Evolutionary conservation across 805 yeast genomes (phyloP).

Genomic region (Metschnikowia colocasiae): DNA sequence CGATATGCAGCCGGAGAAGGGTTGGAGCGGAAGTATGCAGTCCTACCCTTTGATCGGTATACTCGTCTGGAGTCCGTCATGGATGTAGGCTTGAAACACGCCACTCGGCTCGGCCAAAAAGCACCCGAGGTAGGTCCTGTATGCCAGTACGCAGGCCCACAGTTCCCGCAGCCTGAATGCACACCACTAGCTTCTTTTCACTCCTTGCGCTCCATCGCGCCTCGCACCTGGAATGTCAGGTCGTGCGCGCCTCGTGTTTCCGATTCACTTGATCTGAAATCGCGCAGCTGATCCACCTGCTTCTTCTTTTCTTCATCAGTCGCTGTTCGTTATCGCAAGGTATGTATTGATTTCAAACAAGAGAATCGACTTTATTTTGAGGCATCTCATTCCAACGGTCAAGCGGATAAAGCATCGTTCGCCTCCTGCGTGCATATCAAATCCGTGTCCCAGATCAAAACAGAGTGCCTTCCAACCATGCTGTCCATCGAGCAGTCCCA

Average conservation of each 20-base stretch:
- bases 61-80: no score
- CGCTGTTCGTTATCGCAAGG: conserved; percentile 23
- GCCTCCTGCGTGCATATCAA: neutral
- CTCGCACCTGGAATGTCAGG: conserved; percentile 6
- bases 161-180: neutral
- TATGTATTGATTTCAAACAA: conserved; percentile 12
- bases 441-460: neutral
- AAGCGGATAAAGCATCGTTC: neutral
- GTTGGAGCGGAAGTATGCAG: no score
- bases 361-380: no score
- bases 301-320: conserved; percentile 15
- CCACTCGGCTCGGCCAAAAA: neutral
- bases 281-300: conserved; percentile 10
- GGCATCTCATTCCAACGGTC: neutral
- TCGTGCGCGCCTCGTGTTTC: conserved; percentile 18
- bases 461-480: no score
- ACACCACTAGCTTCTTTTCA: neutral
- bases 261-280: conserved; percentile 8
- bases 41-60: no score
- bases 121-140: neutral
- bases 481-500: no score
- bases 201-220: conserved; percentile 6
- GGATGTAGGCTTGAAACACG: no score
- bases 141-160: neutral
- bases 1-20: no score